These are phyloP conservation scores for Aphanomyces euteiches DNA, from an alignment of 352 stramenopile genomes.

Conservation along the genomic window DNA sequence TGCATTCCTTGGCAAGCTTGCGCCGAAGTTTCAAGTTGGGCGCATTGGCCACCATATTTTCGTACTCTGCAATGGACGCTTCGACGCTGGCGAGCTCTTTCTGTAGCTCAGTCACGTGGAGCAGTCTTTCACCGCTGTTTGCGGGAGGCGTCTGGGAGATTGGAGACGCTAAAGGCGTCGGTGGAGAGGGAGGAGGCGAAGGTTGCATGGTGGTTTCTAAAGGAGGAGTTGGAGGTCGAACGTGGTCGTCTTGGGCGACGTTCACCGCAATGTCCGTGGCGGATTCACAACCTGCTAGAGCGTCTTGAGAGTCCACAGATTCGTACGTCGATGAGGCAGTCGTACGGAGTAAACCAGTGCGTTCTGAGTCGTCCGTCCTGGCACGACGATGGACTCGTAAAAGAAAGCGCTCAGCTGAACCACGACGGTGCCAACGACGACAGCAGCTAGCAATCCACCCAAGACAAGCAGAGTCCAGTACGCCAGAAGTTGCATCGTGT, in stretches of 20 bases:
- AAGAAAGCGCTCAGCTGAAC: conserved; percentile 1
- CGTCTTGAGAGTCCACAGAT: too few relatives aligned
- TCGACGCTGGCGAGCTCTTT: conserved; percentile 10
- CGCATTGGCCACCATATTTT: background rate
- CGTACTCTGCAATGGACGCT: conserved; percentile 11
- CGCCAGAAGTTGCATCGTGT: background rate
- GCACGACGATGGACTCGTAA: background rate
- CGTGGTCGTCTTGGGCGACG: too few relatives aligned
- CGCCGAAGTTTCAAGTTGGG: conserved; percentile 22
- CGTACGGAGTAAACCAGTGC: background rate
- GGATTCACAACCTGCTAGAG: too few relatives aligned
- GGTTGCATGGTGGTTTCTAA: too few relatives aligned
- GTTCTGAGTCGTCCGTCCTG: background rate
- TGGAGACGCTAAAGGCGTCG: conserved; percentile 2
- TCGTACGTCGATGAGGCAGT: too few relatives aligned
- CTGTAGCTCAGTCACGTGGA: background rate
- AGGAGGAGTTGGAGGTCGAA: too few relatives aligned
- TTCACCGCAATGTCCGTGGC: too few relatives aligned
- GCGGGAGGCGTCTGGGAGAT: background rate
- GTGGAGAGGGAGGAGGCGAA: background rate
- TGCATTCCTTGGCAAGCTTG: conserved; percentile 11
- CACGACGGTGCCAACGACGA: background rate
- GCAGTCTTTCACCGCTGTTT: background rate
- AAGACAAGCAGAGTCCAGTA: conserved; percentile 17
- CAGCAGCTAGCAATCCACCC: background rate